Conservation (phyloP, 1,284 basidiomycete genomes). For the Ustilago bromivora region DNA sequence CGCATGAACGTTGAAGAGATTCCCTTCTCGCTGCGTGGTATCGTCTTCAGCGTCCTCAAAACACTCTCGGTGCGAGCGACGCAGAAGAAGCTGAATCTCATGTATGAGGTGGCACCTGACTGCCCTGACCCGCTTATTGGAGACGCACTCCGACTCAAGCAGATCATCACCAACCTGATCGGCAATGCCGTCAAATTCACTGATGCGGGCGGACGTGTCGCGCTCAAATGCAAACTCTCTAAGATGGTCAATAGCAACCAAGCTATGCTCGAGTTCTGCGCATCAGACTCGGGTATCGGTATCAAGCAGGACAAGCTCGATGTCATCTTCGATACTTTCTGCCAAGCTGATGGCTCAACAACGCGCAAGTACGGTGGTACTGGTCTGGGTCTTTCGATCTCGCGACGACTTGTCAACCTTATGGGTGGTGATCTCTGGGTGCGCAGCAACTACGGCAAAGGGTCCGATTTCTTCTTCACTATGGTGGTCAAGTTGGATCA, state of each 20-base stretch:
- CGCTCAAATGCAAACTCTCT: constrained; percentile 84
- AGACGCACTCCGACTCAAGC: constrained; percentile 82
- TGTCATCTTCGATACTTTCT: constrained; percentile 99
- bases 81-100: constrained; percentile 95
- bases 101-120: constrained; percentile 94
- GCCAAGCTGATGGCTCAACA: constrained; percentile 86
- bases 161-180: constrained; percentile 68
- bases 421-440: constrained; percentile 99
- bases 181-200: constrained; percentile 78
- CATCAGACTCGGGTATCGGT: constrained; percentile 97
- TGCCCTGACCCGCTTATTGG: constrained; percentile 98
- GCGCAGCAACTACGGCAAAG: constrained; percentile 86
- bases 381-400: constrained; percentile 83
- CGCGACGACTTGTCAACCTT: constrained; percentile 88
- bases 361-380: constrained; percentile 92
- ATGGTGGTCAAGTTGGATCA: constrained; percentile 73
- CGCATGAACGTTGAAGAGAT: constrained; percentile 99
- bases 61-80: constrained; percentile 97
- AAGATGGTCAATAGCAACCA: constrained; percentile 76
- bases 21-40: constrained; percentile 95
- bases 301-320: constrained; percentile 99
- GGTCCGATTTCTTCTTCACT: constrained; percentile 97
- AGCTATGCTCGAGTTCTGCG: constrained; percentile 95
- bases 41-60: constrained; percentile 97
- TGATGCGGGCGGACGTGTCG: constrained; percentile 85